Conservation (phyloP, 2,329 filamentous ascomycete genomes). For the Clarireedia hainanense region DNA sequence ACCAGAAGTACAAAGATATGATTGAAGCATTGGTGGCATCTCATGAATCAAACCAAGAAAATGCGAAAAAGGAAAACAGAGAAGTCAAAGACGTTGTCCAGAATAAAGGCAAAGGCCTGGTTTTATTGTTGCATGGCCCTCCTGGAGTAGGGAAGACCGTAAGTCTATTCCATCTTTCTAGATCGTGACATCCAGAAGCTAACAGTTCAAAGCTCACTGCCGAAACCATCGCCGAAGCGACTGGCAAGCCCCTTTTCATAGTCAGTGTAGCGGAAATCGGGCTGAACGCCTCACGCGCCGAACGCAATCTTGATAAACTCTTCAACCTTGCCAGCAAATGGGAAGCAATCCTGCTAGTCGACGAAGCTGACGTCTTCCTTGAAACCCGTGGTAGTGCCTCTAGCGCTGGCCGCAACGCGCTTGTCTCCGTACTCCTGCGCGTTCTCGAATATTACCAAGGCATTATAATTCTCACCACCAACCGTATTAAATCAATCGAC, state of each 20-base stretch:
- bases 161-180: too few relatives aligned
- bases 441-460: conserved; percentile 31
- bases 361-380: conserved; percentile 78
- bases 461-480: conserved; percentile 31
- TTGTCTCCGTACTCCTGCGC: conserved; percentile 51
- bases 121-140: too few relatives aligned
- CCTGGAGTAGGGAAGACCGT: too few relatives aligned
- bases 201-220: conserved; percentile 29
- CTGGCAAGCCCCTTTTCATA: conserved; percentile 7
- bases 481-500: conserved; percentile 19
- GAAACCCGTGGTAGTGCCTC: conserved; percentile 68
- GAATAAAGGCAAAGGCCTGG: too few relatives aligned
- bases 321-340: background rate
- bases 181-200: too few relatives aligned
- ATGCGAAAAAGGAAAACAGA: too few relatives aligned
- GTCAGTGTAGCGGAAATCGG: conserved; percentile 12
- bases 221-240: conserved; percentile 8
- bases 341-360: conserved; percentile 60
- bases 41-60: too few relatives aligned
- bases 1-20: too few relatives aligned
- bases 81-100: too few relatives aligned
- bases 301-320: conserved; percentile 16
- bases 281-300: conserved; percentile 8
- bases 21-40: too few relatives aligned
- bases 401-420: conserved; percentile 75